Percentiles rank a stretch among this genome's conserved stretches.
These are phyloP conservation scores for Diaporthe nobilis DNA, from an alignment of 2,329 filamentous ascomycete genomes.

Conservation along the genomic window DNA sequence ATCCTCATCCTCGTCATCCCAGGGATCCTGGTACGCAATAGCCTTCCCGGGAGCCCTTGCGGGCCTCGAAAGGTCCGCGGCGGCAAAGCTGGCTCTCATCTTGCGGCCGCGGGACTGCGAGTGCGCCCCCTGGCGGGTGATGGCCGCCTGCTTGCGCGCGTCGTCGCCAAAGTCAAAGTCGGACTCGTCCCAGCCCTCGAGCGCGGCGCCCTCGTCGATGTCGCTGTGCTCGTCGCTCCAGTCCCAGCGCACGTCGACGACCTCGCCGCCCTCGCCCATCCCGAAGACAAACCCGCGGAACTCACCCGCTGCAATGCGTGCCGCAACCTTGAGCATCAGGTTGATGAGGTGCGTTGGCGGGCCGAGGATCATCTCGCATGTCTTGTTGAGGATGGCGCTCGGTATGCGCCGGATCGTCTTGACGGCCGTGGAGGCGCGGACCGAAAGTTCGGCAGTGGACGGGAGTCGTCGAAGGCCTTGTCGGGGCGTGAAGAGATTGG, in stretches of 20 bases:
- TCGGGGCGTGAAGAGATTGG: constrained; percentile 73
- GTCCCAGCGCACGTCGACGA: constrained; percentile 73
- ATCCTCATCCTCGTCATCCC: constrained; percentile 45
- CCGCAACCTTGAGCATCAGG: constrained; percentile 86
- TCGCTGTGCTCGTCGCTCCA: constrained; percentile 61
- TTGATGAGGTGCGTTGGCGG: constrained; percentile 85
- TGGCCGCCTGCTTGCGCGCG: constrained; percentile 31
- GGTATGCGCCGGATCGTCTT: constrained; percentile 67
- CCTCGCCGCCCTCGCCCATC: constrained; percentile 65
- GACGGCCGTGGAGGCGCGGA: constrained; percentile 54
- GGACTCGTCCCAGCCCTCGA: constrained; percentile 65
- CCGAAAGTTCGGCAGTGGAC: constrained; percentile 33
- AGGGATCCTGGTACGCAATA: constrained; percentile 41
- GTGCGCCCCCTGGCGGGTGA: neutral
- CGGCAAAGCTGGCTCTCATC: constrained; percentile 38
- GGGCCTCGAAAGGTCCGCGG: constrained; percentile 42
- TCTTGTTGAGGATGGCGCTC: constrained; percentile 80
- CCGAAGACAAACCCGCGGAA: constrained; percentile 74
- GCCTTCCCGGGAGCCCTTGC: constrained; percentile 28
- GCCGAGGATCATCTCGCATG: constrained; percentile 81
- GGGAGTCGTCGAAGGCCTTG: constrained; percentile 43
- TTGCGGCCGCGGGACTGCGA: constrained; percentile 3
- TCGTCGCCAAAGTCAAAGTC: constrained; percentile 56
- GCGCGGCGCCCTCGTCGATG: constrained; percentile 61
- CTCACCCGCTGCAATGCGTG: constrained; percentile 76